Conservation (phyloP, 2,329 filamentous ascomycete genomes). For the Didymella pomorum region DNA sequence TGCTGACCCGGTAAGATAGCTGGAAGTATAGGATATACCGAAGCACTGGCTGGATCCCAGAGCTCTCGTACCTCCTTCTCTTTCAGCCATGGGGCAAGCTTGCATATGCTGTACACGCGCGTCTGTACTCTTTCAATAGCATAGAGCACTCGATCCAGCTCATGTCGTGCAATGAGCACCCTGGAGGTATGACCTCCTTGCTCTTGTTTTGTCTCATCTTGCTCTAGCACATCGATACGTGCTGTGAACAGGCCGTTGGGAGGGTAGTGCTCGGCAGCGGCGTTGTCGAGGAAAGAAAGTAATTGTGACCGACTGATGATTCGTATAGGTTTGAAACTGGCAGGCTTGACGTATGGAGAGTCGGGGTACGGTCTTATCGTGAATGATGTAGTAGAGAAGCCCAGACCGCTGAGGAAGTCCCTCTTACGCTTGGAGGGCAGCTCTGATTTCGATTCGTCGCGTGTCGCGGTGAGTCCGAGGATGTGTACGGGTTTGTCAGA, state of each 20-base stretch:
- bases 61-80: constrained; percentile 59
- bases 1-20: constrained; percentile 47
- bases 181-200: constrained; percentile 21
- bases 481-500: constrained; percentile 32
- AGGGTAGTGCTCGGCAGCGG: constrained; percentile 31
- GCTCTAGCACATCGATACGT: constrained; percentile 45
- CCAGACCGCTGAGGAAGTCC: constrained; percentile 42
- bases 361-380: constrained; percentile 43
- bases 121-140: constrained; percentile 72
- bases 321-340: constrained; percentile 45
- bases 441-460: constrained; percentile 35
- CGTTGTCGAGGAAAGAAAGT: constrained; percentile 49
- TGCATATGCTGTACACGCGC: constrained; percentile 72
- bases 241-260: constrained; percentile 47
- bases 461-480: constrained; percentile 35
- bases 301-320: constrained; percentile 48
- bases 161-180: constrained; percentile 48
- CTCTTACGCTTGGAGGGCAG: constrained; percentile 44
- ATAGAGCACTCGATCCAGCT: constrained; percentile 75
- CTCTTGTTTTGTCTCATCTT: constrained; percentile 15
- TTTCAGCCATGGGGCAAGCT: constrained; percentile 72
- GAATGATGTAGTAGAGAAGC: constrained; percentile 39
- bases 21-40: constrained; percentile 66
- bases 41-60: constrained; percentile 33
- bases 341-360: constrained; percentile 40